Evolutionary conservation across 1,284 basidiomycete species (phyloP), one percentile per base, ranked within the genome.

Genomic region (Apiotrichum mycotoxinovorans): DNA sequence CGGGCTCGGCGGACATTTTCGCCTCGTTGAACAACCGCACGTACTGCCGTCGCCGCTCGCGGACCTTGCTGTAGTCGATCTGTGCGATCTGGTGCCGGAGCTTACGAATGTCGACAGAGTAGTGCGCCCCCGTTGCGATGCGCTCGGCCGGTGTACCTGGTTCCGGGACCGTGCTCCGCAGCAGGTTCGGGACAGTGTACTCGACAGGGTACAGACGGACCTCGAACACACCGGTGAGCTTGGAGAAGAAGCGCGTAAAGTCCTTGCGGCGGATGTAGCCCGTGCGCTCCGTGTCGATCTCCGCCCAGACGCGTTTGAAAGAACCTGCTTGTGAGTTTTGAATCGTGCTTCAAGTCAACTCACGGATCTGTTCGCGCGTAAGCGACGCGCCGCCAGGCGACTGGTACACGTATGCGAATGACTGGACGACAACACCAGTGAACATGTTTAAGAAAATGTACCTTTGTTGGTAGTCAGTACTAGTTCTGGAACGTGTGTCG

Each of bases 391-490:
- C 87, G 22, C 89, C 88, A 8, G 79, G 76, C 55, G 89, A 84
- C 52, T 96, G 92, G 77, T 94, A 95, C 11, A 98, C 91, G 74
- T 95, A 97, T 22, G 91, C 90, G 75, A 98, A 98, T 70, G 89
- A 96, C 75, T 98, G 89, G 67, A 98, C 93, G 56, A 98, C 89
- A 61, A 94, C 91, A 86, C 88, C 89, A 78, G 89, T 91, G 74
- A 93, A 93, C 84, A 94, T 87, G 79, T 96, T 96, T 66, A 91
- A 83, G 78, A 98, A 94, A 67, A 94, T 91, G 72, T 92, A 93
- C 91, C 92, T 70, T 9, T 43, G 4, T 14, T 4, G 4, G 54
- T 56, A 52, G 60, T 49, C 35, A 10, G 4, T n/a, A n/a, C n/a
- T n/a, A n/a, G n/a, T n/a, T n/a, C 1, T 52, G 50, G 34, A 61